A percentile compares a stretch with the other conserved stretches of the same genome.
phyloP scores from a whole-genome alignment of 768 basidiomycete genomes.

The Kwoniella mangroviensis region DNA sequence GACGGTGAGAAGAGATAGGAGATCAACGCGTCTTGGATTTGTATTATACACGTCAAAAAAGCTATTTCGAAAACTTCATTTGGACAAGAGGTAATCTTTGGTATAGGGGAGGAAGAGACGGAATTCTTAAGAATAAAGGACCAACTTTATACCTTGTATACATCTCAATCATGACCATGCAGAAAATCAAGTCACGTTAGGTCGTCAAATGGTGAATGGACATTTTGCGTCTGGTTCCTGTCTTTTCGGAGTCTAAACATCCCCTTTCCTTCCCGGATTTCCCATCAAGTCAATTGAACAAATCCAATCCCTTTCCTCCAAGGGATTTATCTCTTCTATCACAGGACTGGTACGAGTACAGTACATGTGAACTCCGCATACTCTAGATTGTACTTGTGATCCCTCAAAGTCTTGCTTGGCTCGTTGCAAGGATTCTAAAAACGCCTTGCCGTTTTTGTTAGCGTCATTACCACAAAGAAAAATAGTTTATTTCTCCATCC shows the following conservation, averaged over 20 bases:
- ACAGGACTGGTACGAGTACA: not conserved
- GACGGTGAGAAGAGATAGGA: slow-evolving; percentile 1
- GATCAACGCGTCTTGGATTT: not conserved
- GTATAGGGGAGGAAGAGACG: not conserved
- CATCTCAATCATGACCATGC: too few relatives aligned
- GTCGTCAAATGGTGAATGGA: not conserved
- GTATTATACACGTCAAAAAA: not conserved
- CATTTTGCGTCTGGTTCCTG: not conserved
- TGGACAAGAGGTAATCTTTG: too few relatives aligned
- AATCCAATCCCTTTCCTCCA: not conserved
- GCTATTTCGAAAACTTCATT: too few relatives aligned
- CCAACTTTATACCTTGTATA: too few relatives aligned
- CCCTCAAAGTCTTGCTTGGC: not conserved
- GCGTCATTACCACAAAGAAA: not conserved
- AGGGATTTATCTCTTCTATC: not conserved
- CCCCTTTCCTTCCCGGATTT: not conserved
- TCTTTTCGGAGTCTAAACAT: not conserved
- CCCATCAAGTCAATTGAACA: not conserved
- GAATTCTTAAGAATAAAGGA: not conserved
- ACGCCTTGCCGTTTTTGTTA: not conserved
- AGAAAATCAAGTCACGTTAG: too few relatives aligned
- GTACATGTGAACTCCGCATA: too few relatives aligned
- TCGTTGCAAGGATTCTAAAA: not conserved
- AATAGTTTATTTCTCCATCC: too few relatives aligned
- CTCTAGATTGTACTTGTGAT: too few relatives aligned